Conservation (phyloP, 768 basidiomycete species). For the Suillus brevipes region DNA sequence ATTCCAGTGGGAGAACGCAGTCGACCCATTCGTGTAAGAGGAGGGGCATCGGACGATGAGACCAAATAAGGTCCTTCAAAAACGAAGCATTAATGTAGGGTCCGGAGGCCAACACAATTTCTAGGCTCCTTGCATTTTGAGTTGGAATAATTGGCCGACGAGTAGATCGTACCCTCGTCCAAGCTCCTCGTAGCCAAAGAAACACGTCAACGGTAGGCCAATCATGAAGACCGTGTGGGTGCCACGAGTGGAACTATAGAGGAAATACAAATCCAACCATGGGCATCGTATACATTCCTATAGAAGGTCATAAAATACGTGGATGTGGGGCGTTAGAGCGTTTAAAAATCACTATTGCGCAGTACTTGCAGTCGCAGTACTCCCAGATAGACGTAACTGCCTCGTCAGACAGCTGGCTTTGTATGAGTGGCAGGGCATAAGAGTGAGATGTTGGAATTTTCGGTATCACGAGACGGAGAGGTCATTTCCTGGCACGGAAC, state of each 20-base stretch:
- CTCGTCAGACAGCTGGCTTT: background rate
- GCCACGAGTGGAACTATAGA: constrained; percentile 76
- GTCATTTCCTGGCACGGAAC: background rate
- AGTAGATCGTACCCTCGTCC: constrained; percentile 60
- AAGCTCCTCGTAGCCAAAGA: constrained; percentile 76
- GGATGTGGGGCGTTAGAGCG: constrained; percentile 7
- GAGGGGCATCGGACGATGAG: constrained; percentile 89
- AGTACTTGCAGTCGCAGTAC: background rate
- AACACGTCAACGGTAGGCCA: constrained; percentile 81
- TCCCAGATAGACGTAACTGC: background rate
- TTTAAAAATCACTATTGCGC: background rate
- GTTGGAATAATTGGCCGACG: constrained; percentile 17
- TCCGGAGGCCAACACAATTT: constrained; percentile 71
- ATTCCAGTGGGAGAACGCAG: constrained; percentile 58
- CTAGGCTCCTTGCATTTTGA: constrained; percentile 44
- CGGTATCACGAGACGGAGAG: background rate
- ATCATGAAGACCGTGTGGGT: constrained; percentile 96
- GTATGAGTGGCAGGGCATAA: background rate
- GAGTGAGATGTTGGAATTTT: background rate
- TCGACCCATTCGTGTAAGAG: constrained; percentile 80
- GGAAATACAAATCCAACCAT: constrained; percentile 78
- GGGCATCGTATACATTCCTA: constrained; percentile 59
- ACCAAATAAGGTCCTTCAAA: constrained; percentile 86
- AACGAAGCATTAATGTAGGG: constrained; percentile 89
- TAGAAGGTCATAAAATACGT: constrained; percentile 2